Percentiles rank a stretch among this genome's conserved stretches.
Conservation (phyloP, 306 rosid species). For the Quercus variabilis region DNA sequence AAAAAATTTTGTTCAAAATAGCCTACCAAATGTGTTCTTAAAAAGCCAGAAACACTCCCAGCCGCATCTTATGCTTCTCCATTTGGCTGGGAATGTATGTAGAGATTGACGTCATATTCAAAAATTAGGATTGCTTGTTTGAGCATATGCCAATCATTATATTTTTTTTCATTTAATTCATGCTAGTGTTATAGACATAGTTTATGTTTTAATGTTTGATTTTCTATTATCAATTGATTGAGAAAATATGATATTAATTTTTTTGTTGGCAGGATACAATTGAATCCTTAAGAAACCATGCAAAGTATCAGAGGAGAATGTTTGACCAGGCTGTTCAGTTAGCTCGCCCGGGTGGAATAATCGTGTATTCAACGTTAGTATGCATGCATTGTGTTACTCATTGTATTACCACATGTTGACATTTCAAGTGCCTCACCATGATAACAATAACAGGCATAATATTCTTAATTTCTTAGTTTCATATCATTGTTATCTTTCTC, state of each 20-base stretch:
- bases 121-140: not conserved
- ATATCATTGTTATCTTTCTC: not conserved
- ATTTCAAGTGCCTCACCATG: not conserved
- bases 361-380: constrained; percentile 93
- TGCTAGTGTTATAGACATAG: not conserved
- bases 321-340: constrained; percentile 93
- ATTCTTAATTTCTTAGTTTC: not conserved
- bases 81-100: not conserved
- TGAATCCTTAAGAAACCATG: constrained; percentile 71
- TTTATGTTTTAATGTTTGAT: not conserved
- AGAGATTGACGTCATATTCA: not conserved
- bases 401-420: constrained; percentile 11
- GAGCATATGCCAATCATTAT: not conserved
- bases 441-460: not conserved
- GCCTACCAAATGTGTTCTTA: no score
- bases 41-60: no score
- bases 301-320: constrained; percentile 81
- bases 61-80: not conserved
- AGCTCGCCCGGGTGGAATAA: constrained; percentile 77
- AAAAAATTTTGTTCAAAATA: no score
- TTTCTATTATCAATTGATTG: not conserved
- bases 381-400: constrained; percentile 17
- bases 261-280: constrained; percentile 64
- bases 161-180: not conserved
- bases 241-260: constrained; percentile 4